Evolutionary conservation across 257 asterid species (phyloP).

Genomic region (Paraleonurus japonicus): DNA sequence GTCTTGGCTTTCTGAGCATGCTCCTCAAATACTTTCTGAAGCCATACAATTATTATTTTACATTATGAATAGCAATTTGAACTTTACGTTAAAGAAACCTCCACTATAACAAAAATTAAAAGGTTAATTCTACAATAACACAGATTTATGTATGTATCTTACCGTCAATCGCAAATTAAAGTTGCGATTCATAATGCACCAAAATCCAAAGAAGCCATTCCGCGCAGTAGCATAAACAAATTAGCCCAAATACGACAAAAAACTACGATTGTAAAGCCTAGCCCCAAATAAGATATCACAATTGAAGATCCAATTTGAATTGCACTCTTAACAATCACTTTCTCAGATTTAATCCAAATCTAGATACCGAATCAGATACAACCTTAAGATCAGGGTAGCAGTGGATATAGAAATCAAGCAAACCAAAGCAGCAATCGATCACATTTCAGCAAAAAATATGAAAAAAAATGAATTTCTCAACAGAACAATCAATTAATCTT

Average conservation of each 20-base stretch:
- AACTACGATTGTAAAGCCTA: not conserved
- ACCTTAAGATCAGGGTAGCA: not conserved
- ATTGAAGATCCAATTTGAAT: constrained; percentile 3
- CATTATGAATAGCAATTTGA: not conserved
- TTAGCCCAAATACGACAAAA: not conserved
- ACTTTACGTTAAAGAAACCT: not conserved
- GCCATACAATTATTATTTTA: not conserved
- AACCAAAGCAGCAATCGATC: not conserved
- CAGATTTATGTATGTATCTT: not conserved
- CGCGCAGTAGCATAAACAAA: not conserved
- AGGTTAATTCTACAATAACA: not conserved
- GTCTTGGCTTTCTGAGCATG: constrained; percentile 86
- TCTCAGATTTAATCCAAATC: constrained; percentile 14
- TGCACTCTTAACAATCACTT: not conserved
- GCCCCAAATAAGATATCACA: not conserved
- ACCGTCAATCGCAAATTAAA: not conserved
- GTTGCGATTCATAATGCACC: not conserved
- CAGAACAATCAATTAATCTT: not conserved
- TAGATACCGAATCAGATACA: not conserved
- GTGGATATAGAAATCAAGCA: not conserved
- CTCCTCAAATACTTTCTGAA: constrained; percentile 91
- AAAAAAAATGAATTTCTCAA: not conserved
- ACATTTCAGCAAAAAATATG: not conserved
- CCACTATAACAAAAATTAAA: not conserved
- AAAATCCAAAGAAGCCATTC: not conserved